Conservation (phyloP, 2,329 filamentous ascomycete genomes). For the Emmonsiellopsis sp. region DNA sequence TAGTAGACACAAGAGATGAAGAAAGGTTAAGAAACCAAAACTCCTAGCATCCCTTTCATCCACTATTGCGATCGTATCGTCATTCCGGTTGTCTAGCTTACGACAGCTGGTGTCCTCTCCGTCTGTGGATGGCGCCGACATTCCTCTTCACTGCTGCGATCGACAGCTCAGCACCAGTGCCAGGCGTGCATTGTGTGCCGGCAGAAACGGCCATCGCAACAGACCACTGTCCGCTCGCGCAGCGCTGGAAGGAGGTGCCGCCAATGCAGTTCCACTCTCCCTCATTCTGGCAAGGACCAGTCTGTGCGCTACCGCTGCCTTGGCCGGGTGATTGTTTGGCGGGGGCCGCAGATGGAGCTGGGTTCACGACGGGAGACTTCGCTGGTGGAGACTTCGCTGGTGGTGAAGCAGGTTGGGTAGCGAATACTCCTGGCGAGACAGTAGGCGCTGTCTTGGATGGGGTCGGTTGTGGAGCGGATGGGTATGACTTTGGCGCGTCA, state of each 20-base stretch:
- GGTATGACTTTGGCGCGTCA: background rate
- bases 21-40: background rate
- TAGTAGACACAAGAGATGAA: too few species aligned
- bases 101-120: slow-evolving; percentile 14
- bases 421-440: background rate
- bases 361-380: slow-evolving; percentile 13
- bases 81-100: background rate
- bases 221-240: slow-evolving; percentile 51
- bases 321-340: slow-evolving; percentile 2
- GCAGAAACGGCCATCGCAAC: slow-evolving; percentile 39
- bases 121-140: slow-evolving; percentile 20
- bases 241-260: slow-evolving; percentile 51
- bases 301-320: slow-evolving; percentile 5
- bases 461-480: background rate
- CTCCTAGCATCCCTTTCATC: background rate
- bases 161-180: slow-evolving; percentile 21
- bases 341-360: slow-evolving; percentile 2
- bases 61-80: background rate
- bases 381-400: slow-evolving; percentile 14
- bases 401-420: slow-evolving; percentile 5
- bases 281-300: slow-evolving; percentile 38
- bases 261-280: slow-evolving; percentile 51
- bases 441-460: background rate
- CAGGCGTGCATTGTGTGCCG: slow-evolving; percentile 44
- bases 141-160: slow-evolving; percentile 16